Evolutionary conservation across 1,284 basidiomycete species (phyloP).

Genomic region (Singerocomus inundabilis): DNA sequence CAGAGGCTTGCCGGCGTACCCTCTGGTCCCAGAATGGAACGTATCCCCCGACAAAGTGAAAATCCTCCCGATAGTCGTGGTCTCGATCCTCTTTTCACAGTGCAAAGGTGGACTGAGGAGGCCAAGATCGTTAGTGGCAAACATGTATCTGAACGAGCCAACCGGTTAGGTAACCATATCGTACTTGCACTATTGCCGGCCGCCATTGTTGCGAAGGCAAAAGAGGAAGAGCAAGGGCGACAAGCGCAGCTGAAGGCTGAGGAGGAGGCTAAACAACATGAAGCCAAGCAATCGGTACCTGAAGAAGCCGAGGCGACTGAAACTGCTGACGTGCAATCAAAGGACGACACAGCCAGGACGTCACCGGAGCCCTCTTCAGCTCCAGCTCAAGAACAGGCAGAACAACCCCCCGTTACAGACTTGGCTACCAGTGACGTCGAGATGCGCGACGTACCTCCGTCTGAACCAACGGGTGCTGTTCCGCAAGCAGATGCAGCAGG

Average conservation of each 20-base stretch:
- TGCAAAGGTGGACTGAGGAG: constrained; percentile 92
- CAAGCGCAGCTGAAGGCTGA: constrained; percentile 44
- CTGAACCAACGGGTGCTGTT: constrained; percentile 16
- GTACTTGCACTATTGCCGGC: constrained; percentile 80
- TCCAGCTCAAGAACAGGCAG: constrained; percentile 11
- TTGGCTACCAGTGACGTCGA: constrained; percentile 22
- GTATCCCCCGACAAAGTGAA: constrained; percentile 49
- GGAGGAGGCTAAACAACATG: constrained; percentile 35
- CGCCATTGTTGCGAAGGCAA: constrained; percentile 61
- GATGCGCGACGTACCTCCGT: constrained; percentile 25
- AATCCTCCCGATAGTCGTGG: constrained; percentile 51
- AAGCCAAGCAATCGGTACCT: constrained; percentile 24
- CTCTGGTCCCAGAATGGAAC: constrained; percentile 60
- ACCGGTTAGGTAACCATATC: constrained; percentile 72
- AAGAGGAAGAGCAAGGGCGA: constrained; percentile 50
- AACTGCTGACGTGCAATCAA: constrained; percentile 13
- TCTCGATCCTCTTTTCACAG: constrained; percentile 77
- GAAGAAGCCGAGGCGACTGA: constrained; percentile 30
- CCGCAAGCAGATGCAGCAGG: constrained; percentile 25
- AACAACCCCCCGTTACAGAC: constrained; percentile 18
- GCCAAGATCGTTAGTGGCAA: constrained; percentile 78
- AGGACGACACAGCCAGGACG: constrained; percentile 12
- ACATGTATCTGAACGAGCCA: constrained; percentile 66
- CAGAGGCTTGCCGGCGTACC: constrained; percentile 48
- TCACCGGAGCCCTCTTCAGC: constrained; percentile 8